Percentiles rank a stretch among this genome's conserved stretches.
Evolutionary conservation across 2,329 filamentous ascomycete species (phyloP).

Genomic region (Magnaporthiopsis incrustans): DNA sequence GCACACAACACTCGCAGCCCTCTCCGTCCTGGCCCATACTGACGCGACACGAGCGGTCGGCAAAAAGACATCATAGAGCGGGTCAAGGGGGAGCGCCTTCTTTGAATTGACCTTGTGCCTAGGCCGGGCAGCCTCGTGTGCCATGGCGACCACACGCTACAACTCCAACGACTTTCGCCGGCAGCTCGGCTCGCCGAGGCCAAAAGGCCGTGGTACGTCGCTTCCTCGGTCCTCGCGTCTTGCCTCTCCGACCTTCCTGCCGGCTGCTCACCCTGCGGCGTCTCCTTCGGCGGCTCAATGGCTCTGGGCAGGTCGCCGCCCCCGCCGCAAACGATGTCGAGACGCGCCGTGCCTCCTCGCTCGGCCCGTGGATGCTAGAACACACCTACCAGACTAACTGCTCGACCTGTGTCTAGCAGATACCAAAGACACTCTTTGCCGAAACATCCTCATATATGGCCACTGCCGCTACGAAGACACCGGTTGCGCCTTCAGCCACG

Average conservation of each 20-base stretch:
- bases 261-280: too few species aligned
- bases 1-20: constrained; percentile 12
- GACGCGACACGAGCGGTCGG: background rate
- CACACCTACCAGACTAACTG: background rate
- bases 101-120: constrained; percentile 12
- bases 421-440: constrained; percentile 84
- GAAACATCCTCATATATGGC: constrained; percentile 88
- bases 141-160: constrained; percentile 39
- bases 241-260: too few species aligned
- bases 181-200: constrained; percentile 47
- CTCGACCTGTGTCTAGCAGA: constrained; percentile 35
- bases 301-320: constrained; percentile 5
- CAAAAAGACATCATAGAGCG: constrained; percentile 33
- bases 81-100: constrained; percentile 25
- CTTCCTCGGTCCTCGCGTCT: too few species aligned
- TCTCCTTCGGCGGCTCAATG: background rate
- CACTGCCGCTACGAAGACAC: constrained; percentile 89
- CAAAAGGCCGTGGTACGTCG: constrained; percentile 36
- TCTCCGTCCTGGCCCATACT: background rate
- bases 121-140: constrained; percentile 1
- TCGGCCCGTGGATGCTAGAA: too few species aligned
- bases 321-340: constrained; percentile 2
- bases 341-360: background rate
- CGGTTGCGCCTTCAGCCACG: constrained; percentile 78
- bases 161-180: constrained; percentile 39